These are phyloP conservation scores for Colletotrichum shisoi DNA, from an alignment of 2,329 filamentous ascomycete species.

Conservation along the genomic window DNA sequence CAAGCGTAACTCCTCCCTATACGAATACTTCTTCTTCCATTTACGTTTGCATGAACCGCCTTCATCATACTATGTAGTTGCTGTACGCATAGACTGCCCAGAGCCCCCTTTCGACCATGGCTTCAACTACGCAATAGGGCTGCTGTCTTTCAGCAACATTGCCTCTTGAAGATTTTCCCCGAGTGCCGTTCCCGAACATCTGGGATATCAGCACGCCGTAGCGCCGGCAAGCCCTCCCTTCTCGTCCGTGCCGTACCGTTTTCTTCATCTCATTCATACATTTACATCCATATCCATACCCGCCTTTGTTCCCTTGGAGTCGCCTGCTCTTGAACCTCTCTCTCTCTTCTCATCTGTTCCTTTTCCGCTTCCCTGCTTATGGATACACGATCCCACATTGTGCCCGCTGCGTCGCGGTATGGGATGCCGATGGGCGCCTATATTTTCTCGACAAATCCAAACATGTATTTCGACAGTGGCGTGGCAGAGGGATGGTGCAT, in stretches of 20 bases:
- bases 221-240: conserved; percentile 1
- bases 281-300: background rate
- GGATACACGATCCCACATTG: background rate
- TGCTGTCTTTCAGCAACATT: conserved; percentile 22
- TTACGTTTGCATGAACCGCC: conserved; percentile 17
- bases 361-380: background rate
- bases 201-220: conserved; percentile 15
- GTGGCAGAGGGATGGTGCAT: conserved; percentile 7
- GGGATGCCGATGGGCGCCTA: background rate
- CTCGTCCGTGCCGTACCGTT: background rate
- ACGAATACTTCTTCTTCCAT: background rate
- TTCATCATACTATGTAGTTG: conserved; percentile 5
- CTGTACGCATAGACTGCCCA: background rate
- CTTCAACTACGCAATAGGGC: conserved; percentile 16
- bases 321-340: conserved; percentile 4
- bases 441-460: background rate
- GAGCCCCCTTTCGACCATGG: background rate
- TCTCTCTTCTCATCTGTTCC: background rate
- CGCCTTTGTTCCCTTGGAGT: background rate
- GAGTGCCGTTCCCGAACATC: conserved; percentile 9
- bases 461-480: background rate
- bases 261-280: background rate
- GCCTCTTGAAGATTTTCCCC: background rate
- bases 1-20: conserved; percentile 2
- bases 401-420: conserved; percentile 1